Evolutionary conservation across 2,329 filamentous ascomycete species (phyloP), one percentile per base, ranked within the genome.

Genomic region (Fusarium domesticum): DNA sequence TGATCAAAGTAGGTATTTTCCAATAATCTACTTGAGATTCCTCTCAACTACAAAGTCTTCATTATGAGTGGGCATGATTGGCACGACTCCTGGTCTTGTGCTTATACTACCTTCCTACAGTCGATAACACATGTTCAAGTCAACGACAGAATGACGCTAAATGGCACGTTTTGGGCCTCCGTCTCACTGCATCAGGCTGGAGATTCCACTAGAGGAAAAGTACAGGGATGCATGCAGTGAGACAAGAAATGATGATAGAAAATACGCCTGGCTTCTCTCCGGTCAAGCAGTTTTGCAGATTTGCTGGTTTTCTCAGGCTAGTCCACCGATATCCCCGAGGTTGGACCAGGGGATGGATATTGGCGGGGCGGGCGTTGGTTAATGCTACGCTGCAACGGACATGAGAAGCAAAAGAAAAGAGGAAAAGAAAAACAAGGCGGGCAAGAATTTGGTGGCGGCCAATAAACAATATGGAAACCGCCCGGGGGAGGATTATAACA

Each of bases 341-440:
- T 35, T 14, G 35, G 18, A 20, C 39, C 16, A 34, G 38, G 35
- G 47, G 45, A 53, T 50, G 48, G 51, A 28, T 34, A 31, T 35
- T 10, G 11, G 28, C 42, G 47, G 50, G 51, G 42, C 45, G 35
- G 39, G 40, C 50, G 41, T 42, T 42, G 35, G 16, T 16, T 17
- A 37, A 45, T 45, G 39, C 47, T 42, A 50, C 37, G 35, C 48
- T 41, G 46, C 43, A 47, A 40, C 35, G 35, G 37, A 30, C 28
- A 35, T 34, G n/a, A 34, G 23, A 35, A 18, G n/a, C 34, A 34
- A 39, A 47, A 46, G 42, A 37, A 11, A 47, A 38, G 43, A 41
- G 25, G 16, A 37, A 37, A n/a, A 37, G 16, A 50, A 54, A 55
- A 56, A 51, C 39, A 56, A 42, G 49, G 52, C 49, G 52, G 44